Conservation (phyloP, 1,284 basidiomycete species). For the Apiotrichum domesticum region DNA sequence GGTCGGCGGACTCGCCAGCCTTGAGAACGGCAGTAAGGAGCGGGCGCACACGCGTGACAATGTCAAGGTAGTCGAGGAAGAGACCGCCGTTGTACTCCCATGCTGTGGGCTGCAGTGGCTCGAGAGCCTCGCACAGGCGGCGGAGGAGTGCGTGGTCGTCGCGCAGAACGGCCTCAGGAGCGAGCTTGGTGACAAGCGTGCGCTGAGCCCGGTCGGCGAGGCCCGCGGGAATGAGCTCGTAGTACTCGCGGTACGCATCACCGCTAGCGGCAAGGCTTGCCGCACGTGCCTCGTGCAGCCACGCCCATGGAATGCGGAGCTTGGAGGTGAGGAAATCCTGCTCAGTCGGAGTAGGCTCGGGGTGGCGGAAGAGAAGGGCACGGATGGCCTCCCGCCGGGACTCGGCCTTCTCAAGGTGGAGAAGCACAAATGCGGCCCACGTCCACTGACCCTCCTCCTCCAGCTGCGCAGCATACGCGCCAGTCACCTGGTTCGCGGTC, state of each 20-base stretch:
- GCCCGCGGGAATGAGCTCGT: slow-evolving; percentile 66
- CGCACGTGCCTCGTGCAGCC: slow-evolving; percentile 66
- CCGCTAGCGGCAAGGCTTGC: slow-evolving; percentile 43
- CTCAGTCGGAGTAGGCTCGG: slow-evolving; percentile 62
- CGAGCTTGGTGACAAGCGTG: slow-evolving; percentile 73
- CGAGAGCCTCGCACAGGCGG: slow-evolving; percentile 66
- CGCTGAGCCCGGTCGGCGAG: slow-evolving; percentile 70
- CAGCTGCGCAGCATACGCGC: slow-evolving; percentile 79
- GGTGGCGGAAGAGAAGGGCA: slow-evolving; percentile 70
- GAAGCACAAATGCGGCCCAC: slow-evolving; percentile 79
- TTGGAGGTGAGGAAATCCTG: slow-evolving; percentile 67
- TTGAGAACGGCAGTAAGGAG: slow-evolving; percentile 28
- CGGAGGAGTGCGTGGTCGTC: slow-evolving; percentile 69
- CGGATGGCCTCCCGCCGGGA: slow-evolving; percentile 74
- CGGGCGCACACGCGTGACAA: slow-evolving; percentile 25
- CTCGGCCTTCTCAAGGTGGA: slow-evolving; percentile 74
- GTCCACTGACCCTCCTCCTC: slow-evolving; percentile 75
- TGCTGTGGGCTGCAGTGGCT: slow-evolving; percentile 57
- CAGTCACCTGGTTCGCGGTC: slow-evolving; percentile 73
- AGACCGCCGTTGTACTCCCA: slow-evolving; percentile 69
- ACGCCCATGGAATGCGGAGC: slow-evolving; percentile 70
- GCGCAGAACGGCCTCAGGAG: slow-evolving; percentile 79
- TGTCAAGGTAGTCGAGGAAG: slow-evolving; percentile 38
- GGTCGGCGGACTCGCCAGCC: slow-evolving; percentile 22
- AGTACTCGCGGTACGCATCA: slow-evolving; percentile 69